Evolutionary conservation across 1,284 basidiomycete genomes (phyloP), one percentile per base, ranked within the genome.

Genomic region (Pascua guehoae): DNA sequence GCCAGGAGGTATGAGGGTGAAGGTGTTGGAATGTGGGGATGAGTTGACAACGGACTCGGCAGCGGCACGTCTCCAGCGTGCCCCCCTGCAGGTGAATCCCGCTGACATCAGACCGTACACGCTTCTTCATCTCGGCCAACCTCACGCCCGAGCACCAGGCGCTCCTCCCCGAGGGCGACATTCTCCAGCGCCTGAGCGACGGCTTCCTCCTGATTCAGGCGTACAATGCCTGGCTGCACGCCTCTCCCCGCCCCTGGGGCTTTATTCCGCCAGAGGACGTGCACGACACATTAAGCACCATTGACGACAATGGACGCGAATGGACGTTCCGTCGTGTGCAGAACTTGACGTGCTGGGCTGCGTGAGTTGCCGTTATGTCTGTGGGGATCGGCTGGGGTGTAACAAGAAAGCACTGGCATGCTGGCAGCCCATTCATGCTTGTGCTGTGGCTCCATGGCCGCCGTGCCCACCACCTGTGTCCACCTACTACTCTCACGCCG

Each of bases 301-400:
- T 32, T 12, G 53, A 47, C 10, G 65, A 66, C 11, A 64, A 57
- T 32, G 68, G 66, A 14, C 49, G 56, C 24, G 68, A 70, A 16
- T 78, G 74, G 75, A 78, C 76, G 11, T 78, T 78, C 58, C 63
- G 74, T 39, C 61, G 66, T 17, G 69, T 70, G 8, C 70, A 65
- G 4, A 78, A 78, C 51, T 56, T 78, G 46, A 73, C 73, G 12
- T 69, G 66, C 41, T 76, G 70, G 67, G 75, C 70, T 43, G 76
- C 76, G 74, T 77, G 54, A 71, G 75, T 74, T 1, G 17, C 3
- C 12, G 3, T 36, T 3, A 8, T 15, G 7, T 47, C 14, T 32
- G n/a, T n/a, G n/a, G n/a, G n/a, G n/a, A n/a, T 37, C 3, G 14
- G 12, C n/a, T n/a, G n/a, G n/a, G n/a, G n/a, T n/a, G n/a, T n/a